Percentiles rank a stretch among this genome's conserved stretches.
Evolutionary conservation across 2,329 filamentous ascomycete species (phyloP).

Genomic region (Clonostachys rosea): DNA sequence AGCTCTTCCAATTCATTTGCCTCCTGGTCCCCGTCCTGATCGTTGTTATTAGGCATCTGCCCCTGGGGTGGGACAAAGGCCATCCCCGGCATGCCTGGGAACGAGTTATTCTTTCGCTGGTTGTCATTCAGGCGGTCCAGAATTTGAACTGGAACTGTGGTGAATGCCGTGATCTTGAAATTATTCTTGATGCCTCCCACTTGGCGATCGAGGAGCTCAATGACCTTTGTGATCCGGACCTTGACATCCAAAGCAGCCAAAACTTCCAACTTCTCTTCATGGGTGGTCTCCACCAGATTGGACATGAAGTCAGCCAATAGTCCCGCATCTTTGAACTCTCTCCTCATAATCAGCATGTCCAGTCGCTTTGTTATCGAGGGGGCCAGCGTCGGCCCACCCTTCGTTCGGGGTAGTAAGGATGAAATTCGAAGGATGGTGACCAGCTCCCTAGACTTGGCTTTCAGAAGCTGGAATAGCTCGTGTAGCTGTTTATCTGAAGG

Average conservation of each 20-base stretch:
- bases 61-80: slow-evolving; percentile 22
- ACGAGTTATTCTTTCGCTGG: slow-evolving; percentile 19
- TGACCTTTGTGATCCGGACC: slow-evolving; percentile 73
- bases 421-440: slow-evolving; percentile 80
- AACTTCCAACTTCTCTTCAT: slow-evolving; percentile 88
- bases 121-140: slow-evolving; percentile 45
- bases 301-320: slow-evolving; percentile 94
- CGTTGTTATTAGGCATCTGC: slow-evolving; percentile 37
- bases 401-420: slow-evolving; percentile 71
- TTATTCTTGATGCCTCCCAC: slow-evolving; percentile 81
- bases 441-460: slow-evolving; percentile 80
- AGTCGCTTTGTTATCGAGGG: slow-evolving; percentile 82
- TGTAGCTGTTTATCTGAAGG: slow-evolving; percentile 55
- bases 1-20: slow-evolving; percentile 87
- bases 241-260: slow-evolving; percentile 77
- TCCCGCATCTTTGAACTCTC: slow-evolving; percentile 78
- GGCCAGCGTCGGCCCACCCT: slow-evolving; percentile 62
- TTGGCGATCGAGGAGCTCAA: slow-evolving; percentile 79
- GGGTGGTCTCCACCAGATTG: slow-evolving; percentile 79
- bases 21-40: slow-evolving; percentile 68
- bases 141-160: slow-evolving; percentile 59
- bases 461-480: slow-evolving; percentile 73
- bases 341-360: slow-evolving; percentile 81
- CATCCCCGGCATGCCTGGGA: slow-evolving; percentile 32
- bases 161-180: slow-evolving; percentile 78